These are phyloP conservation scores for Halophytophthora batemanensis DNA, from an alignment of 352 stramenopile species.

Conservation along the genomic window DNA sequence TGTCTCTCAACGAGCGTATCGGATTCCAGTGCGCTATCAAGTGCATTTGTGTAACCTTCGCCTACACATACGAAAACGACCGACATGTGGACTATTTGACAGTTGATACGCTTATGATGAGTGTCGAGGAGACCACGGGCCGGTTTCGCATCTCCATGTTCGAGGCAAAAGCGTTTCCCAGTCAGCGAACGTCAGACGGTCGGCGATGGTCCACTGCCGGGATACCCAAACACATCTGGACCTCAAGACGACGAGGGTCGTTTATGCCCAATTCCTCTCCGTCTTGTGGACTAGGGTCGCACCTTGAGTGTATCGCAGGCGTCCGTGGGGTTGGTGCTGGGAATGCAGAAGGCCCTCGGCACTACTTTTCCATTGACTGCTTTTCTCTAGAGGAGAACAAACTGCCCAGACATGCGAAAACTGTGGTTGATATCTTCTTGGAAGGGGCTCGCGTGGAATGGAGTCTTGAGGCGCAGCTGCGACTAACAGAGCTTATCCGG, in stretches of 20 bases:
- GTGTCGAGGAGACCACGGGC: slow-evolving; percentile 44
- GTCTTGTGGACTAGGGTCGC: not conserved
- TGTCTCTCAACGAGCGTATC: slow-evolving; percentile 37
- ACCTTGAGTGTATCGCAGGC: not conserved
- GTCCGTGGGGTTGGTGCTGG: not conserved
- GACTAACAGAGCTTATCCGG: slow-evolving; percentile 60
- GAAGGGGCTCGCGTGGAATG: slow-evolving; percentile 45
- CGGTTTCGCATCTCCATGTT: slow-evolving; percentile 55
- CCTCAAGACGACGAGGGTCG: slow-evolving; percentile 8
- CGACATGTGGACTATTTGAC: slow-evolving; percentile 54
- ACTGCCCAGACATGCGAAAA: slow-evolving; percentile 34
- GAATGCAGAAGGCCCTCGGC: not conserved
- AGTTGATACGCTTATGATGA: slow-evolving; percentile 60
- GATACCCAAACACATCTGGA: slow-evolving; percentile 1
- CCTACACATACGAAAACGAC: slow-evolving; percentile 24
- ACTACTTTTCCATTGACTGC: slow-evolving; percentile 47
- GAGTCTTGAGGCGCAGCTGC: slow-evolving; percentile 52
- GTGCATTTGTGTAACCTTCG: slow-evolving; percentile 48
- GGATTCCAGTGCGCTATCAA: slow-evolving; percentile 69
- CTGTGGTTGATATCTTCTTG: slow-evolving; percentile 68
- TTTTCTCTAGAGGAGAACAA: slow-evolving; percentile 74
- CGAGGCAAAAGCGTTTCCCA: slow-evolving; percentile 30
- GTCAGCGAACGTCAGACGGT: slow-evolving; percentile 10
- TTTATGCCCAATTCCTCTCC: slow-evolving; percentile 14
- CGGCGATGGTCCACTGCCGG: slow-evolving; percentile 2